Percentiles rank a stretch among this genome's conserved stretches.
phyloP scores from a whole-genome alignment of 2,329 filamentous ascomycete genomes.

The Hansfordia pulvinata region DNA sequence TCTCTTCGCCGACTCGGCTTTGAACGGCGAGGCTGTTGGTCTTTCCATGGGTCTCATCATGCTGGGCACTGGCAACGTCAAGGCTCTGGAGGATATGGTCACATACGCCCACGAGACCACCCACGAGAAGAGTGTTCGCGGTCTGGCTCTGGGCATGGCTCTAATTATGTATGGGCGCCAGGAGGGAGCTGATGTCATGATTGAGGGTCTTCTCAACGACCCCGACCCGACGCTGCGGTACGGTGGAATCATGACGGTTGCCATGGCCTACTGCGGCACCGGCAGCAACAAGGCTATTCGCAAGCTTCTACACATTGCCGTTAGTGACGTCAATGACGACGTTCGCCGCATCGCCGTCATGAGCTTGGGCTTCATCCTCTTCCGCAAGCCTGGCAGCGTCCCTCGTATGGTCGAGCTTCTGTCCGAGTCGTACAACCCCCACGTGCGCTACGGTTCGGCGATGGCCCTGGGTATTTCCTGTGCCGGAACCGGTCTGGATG shows the following conservation, averaged over 20 bases:
- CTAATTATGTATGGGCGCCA: constrained; percentile 96
- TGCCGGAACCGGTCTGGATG: constrained; percentile 86
- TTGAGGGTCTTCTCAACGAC: constrained; percentile 85
- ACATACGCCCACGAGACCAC: constrained; percentile 95
- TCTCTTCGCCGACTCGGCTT: constrained; percentile 83
- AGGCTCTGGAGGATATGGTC: constrained; percentile 91
- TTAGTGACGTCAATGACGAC: constrained; percentile 96
- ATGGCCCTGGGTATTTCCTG: constrained; percentile 98
- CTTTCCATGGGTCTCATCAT: constrained; percentile 96
- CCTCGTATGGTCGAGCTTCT: constrained; percentile 98
- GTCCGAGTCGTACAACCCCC: constrained; percentile 96
- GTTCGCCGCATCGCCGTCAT: constrained; percentile 93
- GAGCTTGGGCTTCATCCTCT: constrained; percentile 95
- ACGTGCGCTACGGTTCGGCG: constrained; percentile 92
- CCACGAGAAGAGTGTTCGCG: constrained; percentile 97
- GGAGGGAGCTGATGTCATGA: constrained; percentile 86
- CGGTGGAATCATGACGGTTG: constrained; percentile 97
- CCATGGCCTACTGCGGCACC: constrained; percentile 90
- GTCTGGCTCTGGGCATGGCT: constrained; percentile 90
- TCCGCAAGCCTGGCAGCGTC: constrained; percentile 93
- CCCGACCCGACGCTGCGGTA: constrained; percentile 89
- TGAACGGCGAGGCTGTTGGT: constrained; percentile 94
- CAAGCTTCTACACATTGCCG: constrained; percentile 86
- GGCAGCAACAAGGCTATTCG: constrained; percentile 98
- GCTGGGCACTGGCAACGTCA: constrained; percentile 93